Conservation (phyloP, 352 stramenopile species). For the Phytophthora meadii region DNA sequence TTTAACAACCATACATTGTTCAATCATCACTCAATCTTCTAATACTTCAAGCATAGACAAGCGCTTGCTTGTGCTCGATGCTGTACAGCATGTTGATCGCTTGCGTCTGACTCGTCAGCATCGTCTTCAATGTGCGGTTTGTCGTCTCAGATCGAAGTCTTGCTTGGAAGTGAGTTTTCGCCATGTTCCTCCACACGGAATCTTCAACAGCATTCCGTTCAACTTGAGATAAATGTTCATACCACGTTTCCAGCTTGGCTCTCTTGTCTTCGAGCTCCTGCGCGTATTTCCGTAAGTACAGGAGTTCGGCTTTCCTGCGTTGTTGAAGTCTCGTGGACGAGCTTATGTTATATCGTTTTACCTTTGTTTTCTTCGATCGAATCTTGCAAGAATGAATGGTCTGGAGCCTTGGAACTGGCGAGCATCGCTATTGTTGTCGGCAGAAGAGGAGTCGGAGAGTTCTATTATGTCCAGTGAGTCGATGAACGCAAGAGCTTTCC, state of each 20-base stretch:
- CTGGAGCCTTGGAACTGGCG: too few relatives aligned
- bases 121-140: slow-evolving; percentile 1
- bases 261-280: slow-evolving; percentile 12
- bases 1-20: too few relatives aligned
- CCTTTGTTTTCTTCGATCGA: background rate
- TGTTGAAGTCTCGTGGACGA: slow-evolving; percentile 17
- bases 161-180: background rate
- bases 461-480: background rate
- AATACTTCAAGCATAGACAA: too few relatives aligned
- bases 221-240: background rate
- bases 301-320: slow-evolving; percentile 3
- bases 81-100: background rate
- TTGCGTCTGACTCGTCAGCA: slow-evolving; percentile 1
- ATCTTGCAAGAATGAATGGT: too few relatives aligned
- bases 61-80: background rate
- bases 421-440: too few relatives aligned
- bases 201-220: background rate
- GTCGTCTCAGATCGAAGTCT: slow-evolving; percentile 9
- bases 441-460: background rate
- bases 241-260: background rate
- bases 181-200: background rate
- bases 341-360: background rate
- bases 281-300: slow-evolving; percentile 1
- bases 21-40: too few relatives aligned
- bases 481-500: background rate